phyloP scores from a whole-genome alignment of 1,284 basidiomycete species.

The Trichosporon ovoides region DNA sequence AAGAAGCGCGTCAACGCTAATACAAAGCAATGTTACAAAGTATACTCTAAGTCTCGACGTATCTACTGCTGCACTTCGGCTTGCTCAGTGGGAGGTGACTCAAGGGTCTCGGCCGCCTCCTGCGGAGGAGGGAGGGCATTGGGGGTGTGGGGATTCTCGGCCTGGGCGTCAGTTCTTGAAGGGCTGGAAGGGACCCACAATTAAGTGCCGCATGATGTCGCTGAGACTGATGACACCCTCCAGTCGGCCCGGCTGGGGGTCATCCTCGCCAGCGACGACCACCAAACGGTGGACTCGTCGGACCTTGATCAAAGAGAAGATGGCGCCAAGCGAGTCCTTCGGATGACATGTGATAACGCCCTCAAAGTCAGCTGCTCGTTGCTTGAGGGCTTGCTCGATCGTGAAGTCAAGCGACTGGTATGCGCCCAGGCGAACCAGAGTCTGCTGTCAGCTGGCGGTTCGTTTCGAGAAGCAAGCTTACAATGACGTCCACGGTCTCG shows the following conservation, averaged over 20 bases:
- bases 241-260: conserved; percentile 58
- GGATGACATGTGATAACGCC: conserved; percentile 95
- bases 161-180: not conserved
- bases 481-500: conserved; percentile 98
- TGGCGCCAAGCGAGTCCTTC: conserved; percentile 84
- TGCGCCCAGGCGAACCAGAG: conserved; percentile 85
- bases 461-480: conserved; percentile 54
- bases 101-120: not conserved
- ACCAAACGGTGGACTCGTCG: conserved; percentile 89
- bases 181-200: conserved; percentile 47
- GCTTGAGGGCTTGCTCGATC: conserved; percentile 86
- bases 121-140: not conserved
- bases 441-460: conserved; percentile 56
- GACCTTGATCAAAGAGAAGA: conserved; percentile 88
- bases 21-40: conserved; percentile 5
- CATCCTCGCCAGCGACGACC: conserved; percentile 62
- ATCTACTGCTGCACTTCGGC: not conserved
- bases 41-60: not conserved
- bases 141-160: not conserved
- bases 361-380: conserved; percentile 86
- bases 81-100: not conserved
- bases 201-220: conserved; percentile 81
- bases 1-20: no score
- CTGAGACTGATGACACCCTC: conserved; percentile 85
- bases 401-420: conserved; percentile 93